These are phyloP conservation scores for Coriaria nepalensis DNA, from an alignment of 306 rosid genomes.

Conservation along the genomic window DNA sequence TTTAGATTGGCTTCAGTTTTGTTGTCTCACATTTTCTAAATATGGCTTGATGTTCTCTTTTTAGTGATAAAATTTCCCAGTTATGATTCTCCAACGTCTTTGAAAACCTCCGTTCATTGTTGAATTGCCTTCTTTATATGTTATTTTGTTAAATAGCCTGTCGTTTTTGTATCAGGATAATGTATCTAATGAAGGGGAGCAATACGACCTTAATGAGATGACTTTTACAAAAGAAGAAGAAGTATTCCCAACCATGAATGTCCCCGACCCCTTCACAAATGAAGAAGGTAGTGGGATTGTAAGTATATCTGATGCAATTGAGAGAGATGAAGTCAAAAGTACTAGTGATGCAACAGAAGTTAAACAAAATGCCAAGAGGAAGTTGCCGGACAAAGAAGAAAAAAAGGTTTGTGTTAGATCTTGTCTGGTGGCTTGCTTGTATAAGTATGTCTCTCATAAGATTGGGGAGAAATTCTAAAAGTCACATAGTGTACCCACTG, in stretches of 20 bases:
- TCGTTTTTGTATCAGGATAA: constrained; percentile 34
- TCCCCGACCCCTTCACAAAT: constrained; percentile 29
- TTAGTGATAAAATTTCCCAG: too few relatives aligned
- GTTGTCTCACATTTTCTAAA: too few relatives aligned
- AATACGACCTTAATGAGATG: constrained; percentile 67
- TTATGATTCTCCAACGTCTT: too few relatives aligned
- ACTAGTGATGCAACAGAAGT: constrained; percentile 19
- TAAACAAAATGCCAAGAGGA: constrained; percentile 47
- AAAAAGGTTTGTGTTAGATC: constrained; percentile 44
- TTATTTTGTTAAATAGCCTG: too few relatives aligned
- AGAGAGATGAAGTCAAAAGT: constrained; percentile 26
- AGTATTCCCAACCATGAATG: constrained; percentile 35
- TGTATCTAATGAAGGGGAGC: constrained; percentile 19
- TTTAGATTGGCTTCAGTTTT: too few relatives aligned
- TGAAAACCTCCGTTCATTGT: too few relatives aligned
- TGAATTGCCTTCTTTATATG: too few relatives aligned
- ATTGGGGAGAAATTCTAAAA: too few relatives aligned
- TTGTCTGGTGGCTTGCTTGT: not conserved
- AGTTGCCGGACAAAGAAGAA: constrained; percentile 38
- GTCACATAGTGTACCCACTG: too few relatives aligned
- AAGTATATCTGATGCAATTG: constrained; percentile 18
- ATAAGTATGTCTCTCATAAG: too few relatives aligned
- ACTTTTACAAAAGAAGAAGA: constrained; percentile 78
- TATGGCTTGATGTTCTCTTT: too few relatives aligned
- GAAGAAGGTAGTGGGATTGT: constrained; percentile 33